phyloP scores from a whole-genome alignment of 192 early-diverging fungal species.

The Fimicolochytrium jonesii region DNA sequence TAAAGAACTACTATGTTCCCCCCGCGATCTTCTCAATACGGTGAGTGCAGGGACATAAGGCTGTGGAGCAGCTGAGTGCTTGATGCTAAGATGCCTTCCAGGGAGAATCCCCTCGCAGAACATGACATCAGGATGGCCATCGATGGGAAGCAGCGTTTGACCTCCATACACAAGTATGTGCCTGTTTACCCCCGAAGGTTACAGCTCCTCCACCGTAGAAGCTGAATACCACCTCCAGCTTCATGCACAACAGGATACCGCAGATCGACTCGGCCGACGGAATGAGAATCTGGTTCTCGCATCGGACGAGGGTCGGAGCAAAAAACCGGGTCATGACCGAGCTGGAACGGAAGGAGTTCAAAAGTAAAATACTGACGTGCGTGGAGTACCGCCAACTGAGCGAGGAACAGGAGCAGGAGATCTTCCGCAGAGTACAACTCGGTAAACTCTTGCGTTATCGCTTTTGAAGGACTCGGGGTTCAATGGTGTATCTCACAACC shows the following conservation, averaged over 20 bases:
- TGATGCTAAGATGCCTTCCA: too few species aligned
- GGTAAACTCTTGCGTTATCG: too few species aligned
- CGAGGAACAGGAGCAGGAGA: constrained; percentile 15
- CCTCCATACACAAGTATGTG: constrained; percentile 18
- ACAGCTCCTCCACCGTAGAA: too few species aligned
- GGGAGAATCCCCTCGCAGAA: too few species aligned
- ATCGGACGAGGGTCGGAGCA: too few species aligned
- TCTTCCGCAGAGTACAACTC: constrained; percentile 20
- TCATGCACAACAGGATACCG: constrained; percentile 23
- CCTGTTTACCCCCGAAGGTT: too few species aligned
- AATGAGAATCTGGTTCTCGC: constrained; percentile 6
- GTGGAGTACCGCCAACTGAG: constrained; percentile 14
- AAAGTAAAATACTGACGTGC: constrained; percentile 8
- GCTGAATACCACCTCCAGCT: too few species aligned
- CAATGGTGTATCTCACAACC: too few species aligned
- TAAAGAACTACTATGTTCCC: constrained; percentile 27
- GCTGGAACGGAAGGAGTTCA: constrained; percentile 5
- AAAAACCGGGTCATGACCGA: not conserved
- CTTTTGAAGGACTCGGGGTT: too few species aligned
- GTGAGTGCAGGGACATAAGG: too few species aligned
- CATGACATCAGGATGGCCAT: constrained; percentile 9
- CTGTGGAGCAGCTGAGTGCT: too few species aligned
- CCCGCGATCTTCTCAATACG: constrained; percentile 19
- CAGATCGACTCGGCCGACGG: constrained; percentile 10
- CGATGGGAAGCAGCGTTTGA: constrained; percentile 27